Evolutionary conservation across 257 asterid species (phyloP).

Genomic region (Scutellaria galericulata): DNA sequence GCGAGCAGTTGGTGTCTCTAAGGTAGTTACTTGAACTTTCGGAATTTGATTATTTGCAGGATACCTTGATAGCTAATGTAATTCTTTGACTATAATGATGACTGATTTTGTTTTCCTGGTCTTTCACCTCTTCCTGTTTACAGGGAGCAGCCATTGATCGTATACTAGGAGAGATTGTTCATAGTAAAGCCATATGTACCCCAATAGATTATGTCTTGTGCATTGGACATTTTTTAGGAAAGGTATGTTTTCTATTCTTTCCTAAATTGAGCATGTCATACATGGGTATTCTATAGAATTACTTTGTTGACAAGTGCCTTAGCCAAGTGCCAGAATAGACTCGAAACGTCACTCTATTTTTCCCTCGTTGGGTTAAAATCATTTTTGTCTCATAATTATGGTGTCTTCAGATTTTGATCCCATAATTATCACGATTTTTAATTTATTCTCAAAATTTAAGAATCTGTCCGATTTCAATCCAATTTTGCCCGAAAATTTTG

Average conservation of each 20-base stretch:
- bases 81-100: no score
- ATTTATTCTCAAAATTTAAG: no score
- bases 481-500: no score
- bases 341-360: no score
- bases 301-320: neutral
- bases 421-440: no score
- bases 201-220: conserved; percentile 92
- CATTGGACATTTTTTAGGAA: conserved; percentile 85
- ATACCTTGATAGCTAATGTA: no score
- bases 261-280: conserved; percentile 12
- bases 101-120: no score
- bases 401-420: no score
- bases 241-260: conserved; percentile 55
- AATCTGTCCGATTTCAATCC: no score
- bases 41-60: neutral
- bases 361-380: no score
- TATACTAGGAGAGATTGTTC: conserved; percentile 92
- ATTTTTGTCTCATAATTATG: no score
- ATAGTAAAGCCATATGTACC: conserved; percentile 68
- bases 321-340: no score
- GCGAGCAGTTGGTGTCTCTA: conserved; percentile 94
- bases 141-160: conserved; percentile 98
- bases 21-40: conserved; percentile 52
- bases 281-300: neutral
- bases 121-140: conserved; percentile 4